Evolutionary conservation across 768 basidiomycete species (phyloP).

Genomic region (Mycena vulgaris): DNA sequence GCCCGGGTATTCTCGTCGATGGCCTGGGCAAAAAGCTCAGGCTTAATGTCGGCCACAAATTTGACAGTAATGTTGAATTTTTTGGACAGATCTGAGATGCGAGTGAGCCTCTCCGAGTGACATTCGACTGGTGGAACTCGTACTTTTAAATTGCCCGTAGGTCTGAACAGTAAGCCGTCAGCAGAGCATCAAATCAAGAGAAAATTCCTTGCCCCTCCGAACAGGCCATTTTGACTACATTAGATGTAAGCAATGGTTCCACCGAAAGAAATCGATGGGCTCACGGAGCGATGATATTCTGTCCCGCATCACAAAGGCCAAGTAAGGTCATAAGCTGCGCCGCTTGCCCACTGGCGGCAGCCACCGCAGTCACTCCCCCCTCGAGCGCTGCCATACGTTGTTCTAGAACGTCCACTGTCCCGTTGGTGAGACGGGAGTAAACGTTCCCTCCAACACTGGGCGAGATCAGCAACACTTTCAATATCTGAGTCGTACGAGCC

Average conservation of each 20-base stretch:
- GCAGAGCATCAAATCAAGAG: not conserved
- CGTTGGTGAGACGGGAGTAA: slow-evolving; percentile 29
- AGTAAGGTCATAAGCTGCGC: slow-evolving; percentile 26
- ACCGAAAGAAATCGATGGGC: not conserved
- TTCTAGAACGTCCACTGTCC: slow-evolving; percentile 29
- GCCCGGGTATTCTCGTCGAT: slow-evolving; percentile 31
- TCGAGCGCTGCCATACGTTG: slow-evolving; percentile 31
- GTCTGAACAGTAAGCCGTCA: not conserved
- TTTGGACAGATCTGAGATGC: slow-evolving; percentile 17
- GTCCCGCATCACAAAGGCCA: slow-evolving; percentile 23
- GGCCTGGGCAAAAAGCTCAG: slow-evolving; percentile 26
- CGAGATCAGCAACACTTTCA: not conserved
- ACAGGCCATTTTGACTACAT: slow-evolving; percentile 28
- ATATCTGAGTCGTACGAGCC: not conserved
- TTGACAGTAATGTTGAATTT: slow-evolving; percentile 33
- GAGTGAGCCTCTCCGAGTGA: not conserved
- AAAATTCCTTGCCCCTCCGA: slow-evolving; percentile 21
- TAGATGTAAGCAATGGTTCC: not conserved
- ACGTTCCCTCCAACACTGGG: slow-evolving; percentile 17
- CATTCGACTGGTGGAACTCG: not conserved
- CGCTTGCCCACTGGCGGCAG: slow-evolving; percentile 29
- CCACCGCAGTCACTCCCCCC: slow-evolving; percentile 25
- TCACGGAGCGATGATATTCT: slow-evolving; percentile 30
- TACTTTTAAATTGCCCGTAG: slow-evolving; percentile 29
- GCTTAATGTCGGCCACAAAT: slow-evolving; percentile 27